Evolutionary conservation across 805 yeast species (phyloP).

Genomic region (Wickerhamiella bombiphila): DNA sequence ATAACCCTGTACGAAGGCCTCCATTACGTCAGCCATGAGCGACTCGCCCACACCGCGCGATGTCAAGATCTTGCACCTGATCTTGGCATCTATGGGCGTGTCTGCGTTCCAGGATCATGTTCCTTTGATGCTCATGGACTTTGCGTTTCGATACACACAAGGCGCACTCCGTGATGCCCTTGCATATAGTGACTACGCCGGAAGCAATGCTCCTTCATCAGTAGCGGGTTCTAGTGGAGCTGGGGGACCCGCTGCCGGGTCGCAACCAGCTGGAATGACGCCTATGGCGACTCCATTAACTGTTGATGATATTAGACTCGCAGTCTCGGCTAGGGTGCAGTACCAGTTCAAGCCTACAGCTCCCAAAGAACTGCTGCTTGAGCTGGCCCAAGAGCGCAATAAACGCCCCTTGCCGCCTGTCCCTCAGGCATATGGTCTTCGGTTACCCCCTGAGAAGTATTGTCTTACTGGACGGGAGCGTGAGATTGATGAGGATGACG

Average conservation of each 20-base stretch:
- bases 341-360: slow-evolving; percentile 93
- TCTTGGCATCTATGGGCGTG: slow-evolving; percentile 86
- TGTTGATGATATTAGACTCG: slow-evolving; percentile 82
- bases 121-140: slow-evolving; percentile 91
- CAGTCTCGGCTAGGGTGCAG: slow-evolving; percentile 87
- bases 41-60: slow-evolving; percentile 69
- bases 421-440: slow-evolving; percentile 77
- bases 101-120: slow-evolving; percentile 90
- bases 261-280: slow-evolving; percentile 25
- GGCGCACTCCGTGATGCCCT: slow-evolving; percentile 82
- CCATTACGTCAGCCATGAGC: slow-evolving; percentile 1
- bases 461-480: slow-evolving; percentile 77
- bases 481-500: slow-evolving; percentile 41
- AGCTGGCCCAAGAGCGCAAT: slow-evolving; percentile 84
- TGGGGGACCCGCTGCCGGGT: too few relatives aligned
- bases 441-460: slow-evolving; percentile 95
- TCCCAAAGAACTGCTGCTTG: slow-evolving; percentile 81
- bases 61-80: slow-evolving; percentile 75
- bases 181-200: slow-evolving; percentile 65
- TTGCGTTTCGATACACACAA: slow-evolving; percentile 77
- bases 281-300: slow-evolving; percentile 37
- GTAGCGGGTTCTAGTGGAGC: slow-evolving; percentile 6
- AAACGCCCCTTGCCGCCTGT: slow-evolving; percentile 82
- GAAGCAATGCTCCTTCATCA: slow-evolving; percentile 16
- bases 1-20: neutral